Evolutionary conservation across 768 basidiomycete species (phyloP).

Genomic region (Phanerodontia chrysosporium): DNA sequence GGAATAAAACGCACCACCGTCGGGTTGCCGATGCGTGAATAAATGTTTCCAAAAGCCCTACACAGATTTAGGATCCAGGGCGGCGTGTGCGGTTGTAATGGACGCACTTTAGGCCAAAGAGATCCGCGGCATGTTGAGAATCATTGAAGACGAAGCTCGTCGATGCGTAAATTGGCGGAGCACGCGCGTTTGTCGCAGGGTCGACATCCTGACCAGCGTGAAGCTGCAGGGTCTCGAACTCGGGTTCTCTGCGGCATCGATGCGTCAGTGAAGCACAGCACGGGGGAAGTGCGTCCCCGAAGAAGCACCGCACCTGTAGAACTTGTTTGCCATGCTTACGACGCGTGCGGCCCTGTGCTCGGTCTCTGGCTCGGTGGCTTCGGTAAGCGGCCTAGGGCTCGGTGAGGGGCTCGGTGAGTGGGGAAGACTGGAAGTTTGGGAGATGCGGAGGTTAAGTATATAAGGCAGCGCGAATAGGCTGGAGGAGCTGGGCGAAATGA

Average conservation of each 20-base stretch:
- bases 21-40: constrained; percentile 67
- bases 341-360: not conserved
- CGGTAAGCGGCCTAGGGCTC: not conserved
- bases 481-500: not conserved
- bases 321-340: constrained; percentile 8
- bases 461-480: not conserved
- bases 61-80: not conserved
- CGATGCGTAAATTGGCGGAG: constrained; percentile 72
- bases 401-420: not conserved
- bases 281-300: not conserved
- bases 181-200: constrained; percentile 64
- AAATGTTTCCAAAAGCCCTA: constrained; percentile 56
- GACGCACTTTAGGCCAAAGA: constrained; percentile 56
- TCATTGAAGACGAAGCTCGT: constrained; percentile 74
- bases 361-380: not conserved
- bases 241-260: constrained; percentile 38
- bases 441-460: not conserved
- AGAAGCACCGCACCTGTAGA: constrained; percentile 17
- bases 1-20: constrained; percentile 56
- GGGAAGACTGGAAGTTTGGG: not conserved
- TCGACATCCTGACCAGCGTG: constrained; percentile 72
- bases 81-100: not conserved
- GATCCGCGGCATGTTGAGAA: constrained; percentile 68
- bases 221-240: constrained; percentile 78
- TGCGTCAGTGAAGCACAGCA: not conserved